Conservation (phyloP, 2,329 filamentous ascomycete species). For the Stachybotrys chlorohalonatus region DNA sequence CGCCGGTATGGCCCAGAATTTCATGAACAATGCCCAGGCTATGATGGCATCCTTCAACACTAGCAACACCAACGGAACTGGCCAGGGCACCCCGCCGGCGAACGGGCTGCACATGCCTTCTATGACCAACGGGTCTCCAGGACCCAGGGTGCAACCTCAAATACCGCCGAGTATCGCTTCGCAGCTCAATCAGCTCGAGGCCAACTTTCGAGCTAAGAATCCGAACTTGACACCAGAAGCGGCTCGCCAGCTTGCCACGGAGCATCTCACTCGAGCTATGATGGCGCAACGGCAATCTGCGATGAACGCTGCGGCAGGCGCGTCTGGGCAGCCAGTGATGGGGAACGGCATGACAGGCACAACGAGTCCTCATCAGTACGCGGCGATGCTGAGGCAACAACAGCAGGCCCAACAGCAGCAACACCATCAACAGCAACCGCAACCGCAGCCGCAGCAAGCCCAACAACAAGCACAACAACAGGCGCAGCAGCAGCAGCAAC, state of each 20-base stretch:
- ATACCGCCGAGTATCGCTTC: conserved; percentile 36
- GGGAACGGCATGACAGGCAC: conserved; percentile 39
- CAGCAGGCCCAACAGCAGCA: conserved; percentile 37
- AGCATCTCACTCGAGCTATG: conserved; percentile 38
- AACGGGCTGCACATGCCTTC: conserved; percentile 37
- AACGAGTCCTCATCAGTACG: conserved; percentile 49
- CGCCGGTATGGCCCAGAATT: conserved; percentile 38
- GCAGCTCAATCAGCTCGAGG: conserved; percentile 43
- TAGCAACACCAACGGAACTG: conserved; percentile 27
- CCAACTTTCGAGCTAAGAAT: conserved; percentile 40
- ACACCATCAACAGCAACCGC: conserved; percentile 17
- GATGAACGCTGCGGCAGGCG: conserved; percentile 47
- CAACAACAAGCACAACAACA: not conserved
- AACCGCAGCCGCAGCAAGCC: conserved; percentile 10
- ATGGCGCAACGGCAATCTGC: conserved; percentile 40
- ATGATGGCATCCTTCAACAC: conserved; percentile 42
- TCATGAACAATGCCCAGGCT: conserved; percentile 41
- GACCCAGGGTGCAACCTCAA: conserved; percentile 29
- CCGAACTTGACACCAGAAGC: conserved; percentile 41
- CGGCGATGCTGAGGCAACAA: conserved; percentile 47
- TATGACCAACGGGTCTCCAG: conserved; percentile 35
- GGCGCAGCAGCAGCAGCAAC: conserved; percentile 12
- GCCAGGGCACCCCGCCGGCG: conserved; percentile 34
- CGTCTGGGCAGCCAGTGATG: conserved; percentile 35
- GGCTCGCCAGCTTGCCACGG: conserved; percentile 40